Evolutionary conservation across 371 early-diverging fungal genomes (phyloP).

Genomic region (Mortierella sp.): DNA sequence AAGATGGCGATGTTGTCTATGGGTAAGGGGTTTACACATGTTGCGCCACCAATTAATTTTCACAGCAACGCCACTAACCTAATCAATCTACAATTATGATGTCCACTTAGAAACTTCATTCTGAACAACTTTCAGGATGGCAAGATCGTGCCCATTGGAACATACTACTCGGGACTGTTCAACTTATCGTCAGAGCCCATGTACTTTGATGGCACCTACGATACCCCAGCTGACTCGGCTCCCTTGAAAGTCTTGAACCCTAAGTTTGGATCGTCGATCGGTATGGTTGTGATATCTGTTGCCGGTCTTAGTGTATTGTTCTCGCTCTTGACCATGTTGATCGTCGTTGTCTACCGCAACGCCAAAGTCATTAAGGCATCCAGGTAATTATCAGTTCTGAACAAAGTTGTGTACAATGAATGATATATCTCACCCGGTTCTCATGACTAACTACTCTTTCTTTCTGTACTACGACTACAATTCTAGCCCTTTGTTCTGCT

Average conservation of each 20-base stretch:
- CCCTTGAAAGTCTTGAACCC: slow-evolving; percentile 68
- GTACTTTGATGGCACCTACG: slow-evolving; percentile 68
- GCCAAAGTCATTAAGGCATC: slow-evolving; percentile 71
- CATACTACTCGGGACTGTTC: slow-evolving; percentile 64
- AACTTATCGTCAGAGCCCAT: slow-evolving; percentile 62
- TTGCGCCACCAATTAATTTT: background rate
- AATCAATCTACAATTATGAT: background rate
- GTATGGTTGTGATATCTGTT: slow-evolving; percentile 60
- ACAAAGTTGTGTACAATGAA: background rate
- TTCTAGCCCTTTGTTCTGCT: slow-evolving; percentile 70
- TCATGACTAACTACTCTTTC: background rate
- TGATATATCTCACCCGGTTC: too few species aligned
- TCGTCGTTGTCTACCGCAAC: slow-evolving; percentile 64
- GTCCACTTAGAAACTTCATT: slow-evolving; percentile 63
- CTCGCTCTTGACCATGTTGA: slow-evolving; percentile 62
- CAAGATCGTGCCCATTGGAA: slow-evolving; percentile 58
- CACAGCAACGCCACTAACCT: background rate
- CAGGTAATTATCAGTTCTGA: slow-evolving; percentile 55
- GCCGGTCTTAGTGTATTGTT: slow-evolving; percentile 62
- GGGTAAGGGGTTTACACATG: slow-evolving; percentile 51
- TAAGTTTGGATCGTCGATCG: slow-evolving; percentile 61
- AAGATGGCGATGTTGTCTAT: slow-evolving; percentile 67
- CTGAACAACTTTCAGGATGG: slow-evolving; percentile 69
- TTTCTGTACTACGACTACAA: background rate
- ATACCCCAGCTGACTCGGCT: slow-evolving; percentile 68